Conservation (phyloP, 352 stramenopile genomes). For the Saprolegnia diclina region DNA sequence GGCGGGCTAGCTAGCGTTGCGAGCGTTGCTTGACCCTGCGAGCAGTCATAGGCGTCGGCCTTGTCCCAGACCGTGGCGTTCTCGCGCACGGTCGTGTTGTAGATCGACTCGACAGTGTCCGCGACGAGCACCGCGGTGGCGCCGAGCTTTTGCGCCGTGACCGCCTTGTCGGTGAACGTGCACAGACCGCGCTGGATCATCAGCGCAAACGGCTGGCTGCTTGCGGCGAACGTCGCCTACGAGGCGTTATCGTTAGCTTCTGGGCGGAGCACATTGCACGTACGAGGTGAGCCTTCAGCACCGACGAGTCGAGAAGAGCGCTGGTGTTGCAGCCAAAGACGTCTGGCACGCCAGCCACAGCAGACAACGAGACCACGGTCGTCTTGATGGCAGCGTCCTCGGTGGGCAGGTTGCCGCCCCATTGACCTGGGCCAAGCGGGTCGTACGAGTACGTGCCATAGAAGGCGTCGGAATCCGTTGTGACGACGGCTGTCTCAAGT, state of each 20-base stretch:
- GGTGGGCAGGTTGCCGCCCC: constrained; percentile 9
- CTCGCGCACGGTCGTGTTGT: constrained; percentile 43
- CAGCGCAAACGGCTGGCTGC: constrained; percentile 32
- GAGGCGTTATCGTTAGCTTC: not conserved
- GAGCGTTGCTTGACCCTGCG: not conserved
- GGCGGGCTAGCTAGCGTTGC: not conserved
- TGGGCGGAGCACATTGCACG: not conserved
- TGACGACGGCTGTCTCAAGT: constrained; percentile 12
- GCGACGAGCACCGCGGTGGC: constrained; percentile 64
- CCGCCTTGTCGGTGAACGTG: constrained; percentile 70
- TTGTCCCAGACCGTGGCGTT: constrained; percentile 35
- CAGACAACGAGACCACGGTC: not conserved
- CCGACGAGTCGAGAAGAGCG: not conserved
- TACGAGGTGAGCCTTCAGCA: not conserved
- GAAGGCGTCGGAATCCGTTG: not conserved
- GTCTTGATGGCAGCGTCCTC: not conserved
- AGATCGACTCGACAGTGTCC: constrained; percentile 64
- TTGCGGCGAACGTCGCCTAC: not conserved
- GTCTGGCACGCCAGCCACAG: not conserved
- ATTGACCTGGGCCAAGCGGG: not conserved
- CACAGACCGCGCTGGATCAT: constrained; percentile 67
- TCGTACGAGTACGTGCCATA: constrained; percentile 23
- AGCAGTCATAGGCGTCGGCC: constrained; percentile 42
- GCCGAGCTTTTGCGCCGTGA: constrained; percentile 58
- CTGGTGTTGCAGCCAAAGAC: not conserved